These are phyloP conservation scores for Botrytis paeoniae DNA, from an alignment of 2,329 filamentous ascomycete genomes.

Conservation along the genomic window DNA sequence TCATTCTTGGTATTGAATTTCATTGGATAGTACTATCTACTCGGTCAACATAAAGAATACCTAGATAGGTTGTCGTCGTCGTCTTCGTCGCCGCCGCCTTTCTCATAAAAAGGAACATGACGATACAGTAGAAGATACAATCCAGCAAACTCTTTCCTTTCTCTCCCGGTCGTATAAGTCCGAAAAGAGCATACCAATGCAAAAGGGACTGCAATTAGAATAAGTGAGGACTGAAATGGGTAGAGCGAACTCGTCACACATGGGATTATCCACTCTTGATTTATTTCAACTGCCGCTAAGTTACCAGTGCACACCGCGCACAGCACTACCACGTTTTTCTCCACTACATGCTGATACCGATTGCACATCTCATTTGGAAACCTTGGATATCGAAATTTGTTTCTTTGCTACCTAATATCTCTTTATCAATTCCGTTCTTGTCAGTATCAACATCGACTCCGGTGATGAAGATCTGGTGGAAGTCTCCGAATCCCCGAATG, in stretches of 20 bases:
- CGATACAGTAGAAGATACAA: not conserved
- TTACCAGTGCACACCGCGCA: constrained; percentile 3
- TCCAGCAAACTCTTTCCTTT: not conserved
- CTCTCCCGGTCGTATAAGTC: not conserved
- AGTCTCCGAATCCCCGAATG: not conserved
- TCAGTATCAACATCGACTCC: not conserved
- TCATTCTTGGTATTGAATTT: too few species aligned
- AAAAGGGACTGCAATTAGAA: not conserved
- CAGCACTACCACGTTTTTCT: not conserved
- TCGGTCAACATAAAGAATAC: not conserved
- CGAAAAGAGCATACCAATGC: not conserved
- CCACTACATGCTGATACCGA: not conserved
- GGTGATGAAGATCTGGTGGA: not conserved
- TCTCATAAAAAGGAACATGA: not conserved
- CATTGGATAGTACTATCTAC: not conserved
- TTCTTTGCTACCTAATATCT: not conserved
- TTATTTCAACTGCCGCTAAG: constrained; percentile 4
- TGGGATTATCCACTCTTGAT: not conserved
- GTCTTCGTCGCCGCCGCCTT: not conserved
- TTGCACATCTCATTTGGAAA: not conserved
- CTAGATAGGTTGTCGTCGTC: not conserved
- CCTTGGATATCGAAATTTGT: not conserved
- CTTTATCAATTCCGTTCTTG: not conserved
- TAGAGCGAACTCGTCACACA: not conserved
- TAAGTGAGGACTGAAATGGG: not conserved